A percentile compares a stretch with the other conserved stretches of the same genome.
These are phyloP conservation scores for Trypanosoma rangeli DNA, from an alignment of 208 protist species.

Conservation along the genomic window DNA sequence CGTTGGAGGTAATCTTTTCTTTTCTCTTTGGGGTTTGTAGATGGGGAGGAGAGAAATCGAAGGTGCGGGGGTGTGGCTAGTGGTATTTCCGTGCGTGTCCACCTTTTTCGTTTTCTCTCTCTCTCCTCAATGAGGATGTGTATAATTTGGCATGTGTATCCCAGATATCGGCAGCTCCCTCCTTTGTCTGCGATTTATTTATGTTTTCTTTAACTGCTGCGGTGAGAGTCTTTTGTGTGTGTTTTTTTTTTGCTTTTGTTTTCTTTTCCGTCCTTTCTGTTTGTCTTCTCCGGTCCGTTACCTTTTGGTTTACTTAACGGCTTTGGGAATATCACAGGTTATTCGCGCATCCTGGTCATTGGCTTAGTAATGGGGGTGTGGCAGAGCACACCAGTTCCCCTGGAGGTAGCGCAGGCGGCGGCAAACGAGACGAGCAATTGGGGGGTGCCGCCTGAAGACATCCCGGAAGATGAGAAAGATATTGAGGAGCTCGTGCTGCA, in stretches of 20 bases:
- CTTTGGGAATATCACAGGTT: neutral
- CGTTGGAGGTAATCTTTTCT: too few species aligned
- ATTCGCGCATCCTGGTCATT: neutral
- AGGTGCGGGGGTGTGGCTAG: too few species aligned
- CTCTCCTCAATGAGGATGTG: neutral
- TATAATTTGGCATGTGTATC: conserved; percentile 1
- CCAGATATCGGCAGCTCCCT: too few species aligned
- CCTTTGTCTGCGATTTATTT: neutral
- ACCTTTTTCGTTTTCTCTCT: neutral
- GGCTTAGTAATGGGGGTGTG: conserved; percentile 39
- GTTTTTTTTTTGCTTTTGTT: neutral
- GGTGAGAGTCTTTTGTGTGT: neutral
- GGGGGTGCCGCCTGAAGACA: conserved; percentile 75
- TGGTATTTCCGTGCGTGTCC: too few species aligned
- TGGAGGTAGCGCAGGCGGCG: conserved; percentile 23
- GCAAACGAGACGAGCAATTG: conserved; percentile 34
- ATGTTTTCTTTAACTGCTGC: neutral
- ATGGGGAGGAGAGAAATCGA: neutral
- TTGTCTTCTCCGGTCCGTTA: neutral
- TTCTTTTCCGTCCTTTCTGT: neutral
- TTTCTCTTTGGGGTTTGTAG: too few species aligned
- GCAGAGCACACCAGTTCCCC: conserved; percentile 32
- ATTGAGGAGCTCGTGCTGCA: conserved; percentile 88
- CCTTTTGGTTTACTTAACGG: neutral
- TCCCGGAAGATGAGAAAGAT: conserved; percentile 64